Percentiles rank a stretch among this genome's conserved stretches.
These are phyloP conservation scores for Amorphotheca resinae DNA, from an alignment of 495 filamentous ascomycete genomes.

Conservation along the genomic window DNA sequence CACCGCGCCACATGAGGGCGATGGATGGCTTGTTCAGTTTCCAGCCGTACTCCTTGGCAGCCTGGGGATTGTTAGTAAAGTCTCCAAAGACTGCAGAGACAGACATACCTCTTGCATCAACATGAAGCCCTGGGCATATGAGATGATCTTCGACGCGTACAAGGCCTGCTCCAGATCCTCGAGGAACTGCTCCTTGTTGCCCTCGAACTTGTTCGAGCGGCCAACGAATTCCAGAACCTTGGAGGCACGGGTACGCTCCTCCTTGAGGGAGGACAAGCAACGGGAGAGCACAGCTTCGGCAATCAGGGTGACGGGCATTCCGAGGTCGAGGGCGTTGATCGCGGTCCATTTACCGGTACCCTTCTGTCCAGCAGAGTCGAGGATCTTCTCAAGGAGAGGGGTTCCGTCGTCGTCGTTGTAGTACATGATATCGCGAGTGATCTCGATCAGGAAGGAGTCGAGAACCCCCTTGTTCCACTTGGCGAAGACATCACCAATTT, in stretches of 20 bases:
- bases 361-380: constrained; percentile 98
- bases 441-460: constrained; percentile 98
- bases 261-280: constrained; percentile 88
- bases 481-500: constrained; percentile 86
- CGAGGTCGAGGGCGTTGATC: constrained; percentile 95
- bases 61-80: constrained; percentile 35
- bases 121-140: constrained; percentile 99
- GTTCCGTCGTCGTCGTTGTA: constrained; percentile 90
- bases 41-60: constrained; percentile 90
- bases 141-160: constrained; percentile 99
- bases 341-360: constrained; percentile 99
- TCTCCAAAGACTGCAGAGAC: not conserved
- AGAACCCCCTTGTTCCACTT: constrained; percentile 98
- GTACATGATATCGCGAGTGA: constrained; percentile 94
- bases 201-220: constrained; percentile 65
- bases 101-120: constrained; percentile 87
- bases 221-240: constrained; percentile 59
- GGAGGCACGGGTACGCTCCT: constrained; percentile 77
- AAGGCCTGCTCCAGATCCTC: constrained; percentile 96
- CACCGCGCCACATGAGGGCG: constrained; percentile 98
- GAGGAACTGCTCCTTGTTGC: constrained; percentile 85
- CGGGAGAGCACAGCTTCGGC: constrained; percentile 93
- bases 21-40: constrained; percentile 99
- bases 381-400: constrained; percentile 92
- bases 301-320: constrained; percentile 97